A percentile compares a stretch with the other conserved stretches of the same genome.
These are phyloP conservation scores for Rhodotorula sphaerocarpa DNA, from an alignment of 768 basidiomycete species.

Conservation along the genomic window DNA sequence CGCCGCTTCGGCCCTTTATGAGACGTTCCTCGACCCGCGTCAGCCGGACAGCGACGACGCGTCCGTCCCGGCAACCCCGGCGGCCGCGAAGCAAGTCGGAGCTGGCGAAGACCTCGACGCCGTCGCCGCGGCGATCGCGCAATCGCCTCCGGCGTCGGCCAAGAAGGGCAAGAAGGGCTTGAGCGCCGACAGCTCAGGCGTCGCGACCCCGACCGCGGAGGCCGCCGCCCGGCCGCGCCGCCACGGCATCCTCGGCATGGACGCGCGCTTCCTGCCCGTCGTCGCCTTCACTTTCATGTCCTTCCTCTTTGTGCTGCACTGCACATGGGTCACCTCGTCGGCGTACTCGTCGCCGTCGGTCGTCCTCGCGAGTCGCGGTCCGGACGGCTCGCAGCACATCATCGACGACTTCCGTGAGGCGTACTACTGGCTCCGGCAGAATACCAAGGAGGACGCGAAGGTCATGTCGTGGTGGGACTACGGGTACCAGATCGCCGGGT, in stretches of 20 bases:
- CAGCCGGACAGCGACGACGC: slow-evolving; percentile 52
- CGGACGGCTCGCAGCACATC: slow-evolving; percentile 82
- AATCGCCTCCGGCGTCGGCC: slow-evolving; percentile 38
- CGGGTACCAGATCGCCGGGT: slow-evolving; percentile 97
- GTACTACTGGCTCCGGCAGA: slow-evolving; percentile 96
- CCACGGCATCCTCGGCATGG: slow-evolving; percentile 71
- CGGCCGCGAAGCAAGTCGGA: background rate
- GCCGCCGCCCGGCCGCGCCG: slow-evolving; percentile 7
- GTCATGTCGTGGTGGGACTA: slow-evolving; percentile 99
- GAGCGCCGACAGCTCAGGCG: background rate
- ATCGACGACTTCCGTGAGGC: slow-evolving; percentile 99
- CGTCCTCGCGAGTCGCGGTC: slow-evolving; percentile 68
- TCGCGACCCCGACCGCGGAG: slow-evolving; percentile 4
- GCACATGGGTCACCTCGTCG: slow-evolving; percentile 87
- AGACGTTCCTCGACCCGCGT: slow-evolving; percentile 77
- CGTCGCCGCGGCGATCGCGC: slow-evolving; percentile 37
- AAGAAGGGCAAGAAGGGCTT: slow-evolving; percentile 53
- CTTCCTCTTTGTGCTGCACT: slow-evolving; percentile 85
- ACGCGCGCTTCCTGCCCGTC: slow-evolving; percentile 68
- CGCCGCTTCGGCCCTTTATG: slow-evolving; percentile 75
- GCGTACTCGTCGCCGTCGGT: slow-evolving; percentile 98
- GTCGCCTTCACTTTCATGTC: slow-evolving; percentile 69
- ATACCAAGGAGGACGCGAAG: slow-evolving; percentile 82
- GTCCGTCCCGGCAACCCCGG: background rate
- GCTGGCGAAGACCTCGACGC: slow-evolving; percentile 44